Evolutionary conservation across 73 alveolate genomes (phyloP), one percentile per base, ranked within the genome.

Genomic region (Blepharisma stoltei): DNA sequence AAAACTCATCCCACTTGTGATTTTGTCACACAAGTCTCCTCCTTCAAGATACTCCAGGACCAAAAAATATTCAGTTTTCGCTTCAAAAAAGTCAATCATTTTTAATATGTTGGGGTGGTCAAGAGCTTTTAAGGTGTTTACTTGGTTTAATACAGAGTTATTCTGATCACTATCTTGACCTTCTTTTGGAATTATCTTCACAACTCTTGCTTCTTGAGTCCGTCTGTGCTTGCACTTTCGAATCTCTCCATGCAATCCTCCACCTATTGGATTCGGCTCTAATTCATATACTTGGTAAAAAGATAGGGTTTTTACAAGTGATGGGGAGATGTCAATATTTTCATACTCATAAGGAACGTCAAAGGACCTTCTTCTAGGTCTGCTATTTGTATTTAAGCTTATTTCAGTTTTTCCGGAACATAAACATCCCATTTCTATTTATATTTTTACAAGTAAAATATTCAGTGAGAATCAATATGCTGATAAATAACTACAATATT

Each of bases 51-150:
- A 55, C 47, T 76, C 83, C 79, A 60, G 6, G 25, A 76, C 81
- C 23, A 76, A 21, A 27, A 46, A 76, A 6, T 38, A 54, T 0
- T 18, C 18, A 20, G 32, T 23, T 6, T 21, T 21, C 32, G 6
- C 79, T 76, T 76, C 83, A 54, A 65, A 76, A 18, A 76, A 27
- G 23, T 76, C 83, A 60, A 23, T 14, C n/a, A 76, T 20, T 11
- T 76, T 76, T 52, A 76, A 20, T n/a, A 76, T 55, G 6, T 41
- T 23, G 27, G 83, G 83, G 41, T 76, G 83, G 0, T 67, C 77
- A 37, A 60, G 70, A 7, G 60, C 85, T 55, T 55, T 55, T 77
- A 77, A 65, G 41, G 55, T 46, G 38, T 65, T 45, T 37, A 77
- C 77, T 65, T 77, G 32, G 4, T 20, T 52, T 32, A 32, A 32